phyloP scores from a whole-genome alignment of 2,329 filamentous ascomycete genomes.

The Claviceps paspali region DNA sequence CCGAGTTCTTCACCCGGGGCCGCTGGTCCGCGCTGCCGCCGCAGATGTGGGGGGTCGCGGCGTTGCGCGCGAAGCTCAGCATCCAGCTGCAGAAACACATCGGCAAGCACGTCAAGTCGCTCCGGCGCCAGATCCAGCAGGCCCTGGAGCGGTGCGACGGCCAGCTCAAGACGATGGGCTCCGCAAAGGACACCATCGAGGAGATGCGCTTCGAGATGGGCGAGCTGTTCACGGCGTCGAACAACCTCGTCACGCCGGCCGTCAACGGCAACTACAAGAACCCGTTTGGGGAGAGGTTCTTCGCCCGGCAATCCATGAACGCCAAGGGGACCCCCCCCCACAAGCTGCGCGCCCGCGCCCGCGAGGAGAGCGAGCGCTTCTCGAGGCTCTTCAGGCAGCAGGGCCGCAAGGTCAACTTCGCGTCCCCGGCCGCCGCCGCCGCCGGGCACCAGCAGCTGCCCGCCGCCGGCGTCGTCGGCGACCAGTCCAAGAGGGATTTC shows the following conservation, averaged over 20 bases:
- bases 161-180: constrained; percentile 34
- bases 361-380: constrained; percentile 37
- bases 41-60: constrained; percentile 30
- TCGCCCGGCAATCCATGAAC: constrained; percentile 31
- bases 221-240: constrained; percentile 35
- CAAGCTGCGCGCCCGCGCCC: constrained; percentile 33
- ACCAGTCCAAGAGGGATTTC: constrained; percentile 31
- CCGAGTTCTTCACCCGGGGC: constrained; percentile 32
- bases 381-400: constrained; percentile 31
- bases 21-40: constrained; percentile 33
- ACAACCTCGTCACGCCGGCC: constrained; percentile 37
- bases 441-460: constrained; percentile 11
- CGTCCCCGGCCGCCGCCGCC: constrained; percentile 8
- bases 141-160: constrained; percentile 32
- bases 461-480: constrained; percentile 16
- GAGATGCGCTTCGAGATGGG: constrained; percentile 39
- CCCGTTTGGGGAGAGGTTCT: constrained; percentile 35
- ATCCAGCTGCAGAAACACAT: constrained; percentile 35
- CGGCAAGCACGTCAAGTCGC: constrained; percentile 33
- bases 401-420: constrained; percentile 32
- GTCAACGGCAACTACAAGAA: constrained; percentile 42
- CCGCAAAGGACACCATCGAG: constrained; percentile 34
- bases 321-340: constrained; percentile 35
- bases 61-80: constrained; percentile 33
- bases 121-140: constrained; percentile 35